A percentile compares a stretch with the other conserved stretches of the same genome.
Evolutionary conservation across 306 rosid genomes (phyloP).

Genomic region (Cyamopsis tetragonoloba): DNA sequence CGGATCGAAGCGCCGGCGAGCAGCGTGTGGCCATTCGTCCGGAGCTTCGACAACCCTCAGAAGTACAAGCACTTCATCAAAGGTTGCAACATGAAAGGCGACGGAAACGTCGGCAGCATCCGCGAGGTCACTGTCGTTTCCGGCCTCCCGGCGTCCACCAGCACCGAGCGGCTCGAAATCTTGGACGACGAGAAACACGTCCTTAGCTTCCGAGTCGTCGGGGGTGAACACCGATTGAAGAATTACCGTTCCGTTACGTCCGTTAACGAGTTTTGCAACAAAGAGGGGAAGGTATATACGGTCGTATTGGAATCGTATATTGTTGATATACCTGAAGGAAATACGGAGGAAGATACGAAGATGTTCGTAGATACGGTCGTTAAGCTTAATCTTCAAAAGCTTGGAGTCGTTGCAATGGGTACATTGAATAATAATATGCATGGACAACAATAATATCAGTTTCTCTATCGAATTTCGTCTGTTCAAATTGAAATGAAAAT

Average conservation of each 20-base stretch:
- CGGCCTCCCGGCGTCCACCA: conserved; percentile 85
- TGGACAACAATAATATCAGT: conserved; percentile 18
- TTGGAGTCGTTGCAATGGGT: conserved; percentile 52
- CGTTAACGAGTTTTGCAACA: conserved; percentile 51
- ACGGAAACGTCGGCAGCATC: conserved; percentile 74
- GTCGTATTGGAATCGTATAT: conserved; percentile 77
- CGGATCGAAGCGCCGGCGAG: conserved; percentile 59
- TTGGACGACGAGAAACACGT: conserved; percentile 76
- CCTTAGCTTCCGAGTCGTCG: conserved; percentile 72
- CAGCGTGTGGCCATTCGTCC: conserved; percentile 57
- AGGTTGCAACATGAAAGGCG: conserved; percentile 69
- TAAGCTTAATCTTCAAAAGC: conserved; percentile 88
- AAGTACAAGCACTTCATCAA: conserved; percentile 89
- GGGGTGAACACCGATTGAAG: conserved; percentile 80
- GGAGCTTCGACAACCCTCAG: conserved; percentile 74
- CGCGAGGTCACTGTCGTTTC: conserved; percentile 82
- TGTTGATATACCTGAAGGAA: conserved; percentile 85
- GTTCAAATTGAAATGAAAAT: too few species aligned
- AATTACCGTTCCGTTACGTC: conserved; percentile 83
- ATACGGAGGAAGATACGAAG: conserved; percentile 81
- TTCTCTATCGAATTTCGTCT: too few species aligned
- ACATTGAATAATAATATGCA: conserved; percentile 37
- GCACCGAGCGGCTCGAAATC: conserved; percentile 87
- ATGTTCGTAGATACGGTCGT: conserved; percentile 87
- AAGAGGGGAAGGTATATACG: conserved; percentile 47